Evolutionary conservation across 2,329 filamentous ascomycete species (phyloP), one percentile per base, ranked within the genome.

Genomic region (Penicillium expansum): DNA sequence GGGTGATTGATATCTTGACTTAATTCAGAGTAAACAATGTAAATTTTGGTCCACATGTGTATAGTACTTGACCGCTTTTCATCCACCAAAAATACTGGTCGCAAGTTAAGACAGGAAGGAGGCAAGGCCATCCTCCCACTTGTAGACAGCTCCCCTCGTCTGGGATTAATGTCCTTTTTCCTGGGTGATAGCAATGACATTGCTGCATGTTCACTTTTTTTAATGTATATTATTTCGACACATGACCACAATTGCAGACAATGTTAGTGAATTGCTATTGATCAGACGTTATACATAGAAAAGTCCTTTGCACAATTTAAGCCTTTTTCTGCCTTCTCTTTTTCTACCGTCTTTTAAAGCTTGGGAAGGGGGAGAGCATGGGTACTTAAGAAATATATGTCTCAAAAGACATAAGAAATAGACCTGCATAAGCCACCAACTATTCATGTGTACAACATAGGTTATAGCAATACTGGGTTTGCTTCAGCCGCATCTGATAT

Each of bases 81-180:
- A 77, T 74, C 59, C 59, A 68, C 10, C 70, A 77, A 10, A 45
- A 30, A 9, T 38, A 43, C 41, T 38, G 30, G 49, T 29, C 11
- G 11, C 8, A 22, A 22, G 32, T 45, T 33, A 38, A 45, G 41
- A 18, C 22, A 1, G 22, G 39, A 27, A 20, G 18, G 24, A 24
- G 24, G 24, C 8, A n/a, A 44, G 14, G 22, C 32, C 2, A 37
- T 45, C 20, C 16, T 52, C 11, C n/a, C 32, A 14, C 41, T 45
- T 16, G 30, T 47, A 14, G 18, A 32, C 16, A 39, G 18, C 33
- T 47, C 32, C n/a, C 39, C 33, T 2, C 13, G 24, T 7, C 32
- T 52, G 14, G 22, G 13, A 39, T 33, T 10, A 5, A 35, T 18
- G 3, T 47, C 33, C 7, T 32, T 48, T 37, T 48, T 39, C 16